Percentiles rank a stretch among this genome's conserved stretches.
Conservation (phyloP, 306 rosid species). For the Sechiopsis laciniata region DNA sequence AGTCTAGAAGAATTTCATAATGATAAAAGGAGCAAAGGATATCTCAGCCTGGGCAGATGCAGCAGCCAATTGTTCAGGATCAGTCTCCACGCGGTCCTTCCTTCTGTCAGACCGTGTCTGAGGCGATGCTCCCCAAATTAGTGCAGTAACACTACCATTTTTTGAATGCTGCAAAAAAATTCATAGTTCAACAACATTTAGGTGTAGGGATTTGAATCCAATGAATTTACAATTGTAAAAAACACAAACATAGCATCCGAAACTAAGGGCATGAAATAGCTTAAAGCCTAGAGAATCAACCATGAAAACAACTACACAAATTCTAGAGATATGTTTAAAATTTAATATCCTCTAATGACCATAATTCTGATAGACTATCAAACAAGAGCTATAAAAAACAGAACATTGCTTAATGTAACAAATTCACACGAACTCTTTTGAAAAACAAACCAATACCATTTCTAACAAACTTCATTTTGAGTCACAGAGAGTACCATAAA, state of each 20-base stretch:
- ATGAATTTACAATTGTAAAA: no score
- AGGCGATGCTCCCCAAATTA: slow-evolving; percentile 98
- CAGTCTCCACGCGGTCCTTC: slow-evolving; percentile 94
- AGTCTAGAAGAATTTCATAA: neutral
- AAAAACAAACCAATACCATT: neutral
- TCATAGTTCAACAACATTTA: slow-evolving; percentile 13
- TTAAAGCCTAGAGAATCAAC: no score
- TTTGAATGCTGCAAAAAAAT: slow-evolving; percentile 52
- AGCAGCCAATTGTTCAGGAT: slow-evolving; percentile 94
- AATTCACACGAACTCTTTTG: neutral
- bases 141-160: slow-evolving; percentile 69
- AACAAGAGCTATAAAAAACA: no score
- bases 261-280: no score
- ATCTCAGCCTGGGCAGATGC: slow-evolving; percentile 94
- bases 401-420: no score
- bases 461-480: neutral
- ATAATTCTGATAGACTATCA: neutral
- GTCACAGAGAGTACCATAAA: neutral
- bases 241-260: neutral
- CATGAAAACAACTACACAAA: no score
- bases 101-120: slow-evolving; percentile 89
- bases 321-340: no score
- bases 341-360: neutral
- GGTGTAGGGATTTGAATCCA: no score
- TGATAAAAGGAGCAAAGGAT: slow-evolving; percentile 40